Base-by-base conservation (phyloP, 352 stramenopile genomes). In the Globisporangium paddicum region DNA sequence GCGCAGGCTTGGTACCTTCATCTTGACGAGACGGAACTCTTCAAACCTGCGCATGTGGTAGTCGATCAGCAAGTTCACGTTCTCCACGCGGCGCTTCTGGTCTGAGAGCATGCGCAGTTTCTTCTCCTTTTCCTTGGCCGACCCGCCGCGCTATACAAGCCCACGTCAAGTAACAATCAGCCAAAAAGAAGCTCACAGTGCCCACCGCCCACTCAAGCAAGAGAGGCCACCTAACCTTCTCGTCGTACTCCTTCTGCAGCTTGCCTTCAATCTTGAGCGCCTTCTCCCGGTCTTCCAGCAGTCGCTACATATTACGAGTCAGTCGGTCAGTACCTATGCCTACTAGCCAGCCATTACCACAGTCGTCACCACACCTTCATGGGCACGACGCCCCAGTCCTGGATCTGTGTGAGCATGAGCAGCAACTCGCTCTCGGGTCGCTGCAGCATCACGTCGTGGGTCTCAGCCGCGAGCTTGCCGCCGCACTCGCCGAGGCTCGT, bases 211-310 rank as follows among this genome's bases (percentile, higher is more conserved):
- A n/a, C n/a, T n/a, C n/a, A n/a, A n/a, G n/a, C n/a, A n/a, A n/a
- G n/a, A n/a, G n/a, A n/a, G n/a, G n/a, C n/a, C n/a, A n/a, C n/a
- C n/a, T n/a, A n/a, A 60, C 54, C 42, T 60, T 60, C 21, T 89
- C 82, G 18, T 93, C 79, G 38, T 86, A 87, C 59, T 95, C 85
- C 45, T 82, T 86, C 45, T 93, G 80, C 11, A 95, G 58, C 49
- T 91, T 91, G 1, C 54, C 54, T 23, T 90, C 75, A 30, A 89
- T 89, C 68, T 92, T 93, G 38, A 90, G 69, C 4, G 77, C 77
- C 54, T 93, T 95, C 16, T 93, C 85, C 0, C 85, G 74, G 60
- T 95, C 85, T 48, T 93, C 85, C 28, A 93, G 50, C n/a, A 95
- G 52, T 30, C 79, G 72, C 82, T 92, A 44, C 19, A 46, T 10